Evolutionary conservation across 192 early-diverging fungal species (phyloP), one percentile per base, ranked within the genome.

Genomic region (Dissophora globulifera): DNA sequence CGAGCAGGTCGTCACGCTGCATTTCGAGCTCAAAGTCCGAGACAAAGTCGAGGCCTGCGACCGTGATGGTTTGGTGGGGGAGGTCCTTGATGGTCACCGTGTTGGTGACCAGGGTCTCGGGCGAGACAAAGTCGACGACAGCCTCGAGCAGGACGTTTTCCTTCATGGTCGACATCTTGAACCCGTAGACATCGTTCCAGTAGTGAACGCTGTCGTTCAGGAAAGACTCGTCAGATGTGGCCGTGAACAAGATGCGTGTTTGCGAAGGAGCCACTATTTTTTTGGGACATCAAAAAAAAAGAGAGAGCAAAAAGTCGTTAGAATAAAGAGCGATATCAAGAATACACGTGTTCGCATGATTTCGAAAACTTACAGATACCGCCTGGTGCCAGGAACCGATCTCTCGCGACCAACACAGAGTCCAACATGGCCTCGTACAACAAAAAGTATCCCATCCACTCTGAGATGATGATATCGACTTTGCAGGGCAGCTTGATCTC

Each of bases 361-460:
- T 50, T 89, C 92, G 90, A 84, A 91, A 94, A 82, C 97, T 94
- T 74, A 80, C 79, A 63, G 78, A 97, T 85, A 62, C 97, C 97
- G 38, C 84, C 91, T n/a, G 90, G 88, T n/a, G 72, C 79, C 69
- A 81, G 65, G 67, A 79, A 99, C 50, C 88, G 84, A 84, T 99
- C 96, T 58, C 98, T 88, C 12, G 98, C 98, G 57, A 96, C 90
- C 40, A 99, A 86, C 12, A 99, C 95, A n/a, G 98, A 96, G 86
- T 98, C 97, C 65, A 99, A 87, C 98, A 99, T 99, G 78, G 94
- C 92, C 85, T 99, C 96, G 82, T 96, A 98, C 41, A 98, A 82
- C 69, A 99, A 88, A 72, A 94, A 95, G 84, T 99, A 99, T 23
- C 98, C 98, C 98, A 99, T 99, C 98, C 98, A 99, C 70, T 99